Percentiles rank a stretch among this genome's conserved stretches.
Evolutionary conservation across 2,329 filamentous ascomycete species (phyloP).

Genomic region (Colletotrichum sidae): DNA sequence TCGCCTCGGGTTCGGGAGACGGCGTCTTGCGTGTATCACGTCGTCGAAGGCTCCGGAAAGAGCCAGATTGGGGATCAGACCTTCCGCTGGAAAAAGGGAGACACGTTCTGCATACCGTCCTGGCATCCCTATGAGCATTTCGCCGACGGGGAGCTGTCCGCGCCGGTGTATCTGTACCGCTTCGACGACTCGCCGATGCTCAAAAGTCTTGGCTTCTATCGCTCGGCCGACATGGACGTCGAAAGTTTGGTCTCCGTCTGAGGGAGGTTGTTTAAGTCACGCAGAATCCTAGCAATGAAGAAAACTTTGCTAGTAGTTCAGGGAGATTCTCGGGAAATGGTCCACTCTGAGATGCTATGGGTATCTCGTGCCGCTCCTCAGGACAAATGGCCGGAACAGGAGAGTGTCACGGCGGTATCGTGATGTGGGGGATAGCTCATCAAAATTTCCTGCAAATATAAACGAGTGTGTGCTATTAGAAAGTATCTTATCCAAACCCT

Average conservation of each 20-base stretch:
- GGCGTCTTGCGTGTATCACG: slow-evolving; percentile 64
- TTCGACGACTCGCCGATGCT: slow-evolving; percentile 69
- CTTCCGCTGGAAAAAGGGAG: slow-evolving; percentile 59
- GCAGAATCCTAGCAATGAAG: not conserved
- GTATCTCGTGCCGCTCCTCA: too few relatives aligned
- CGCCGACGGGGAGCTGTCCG: slow-evolving; percentile 43
- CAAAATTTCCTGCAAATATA: too few relatives aligned
- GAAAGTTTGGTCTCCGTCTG: slow-evolving; percentile 50
- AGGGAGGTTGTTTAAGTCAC: not conserved
- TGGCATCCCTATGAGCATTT: slow-evolving; percentile 64
- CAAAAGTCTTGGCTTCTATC: slow-evolving; percentile 61
- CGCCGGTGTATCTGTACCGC: slow-evolving; percentile 61
- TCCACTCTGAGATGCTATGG: too few relatives aligned
- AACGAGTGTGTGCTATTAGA: too few relatives aligned
- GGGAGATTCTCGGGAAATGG: too few relatives aligned
- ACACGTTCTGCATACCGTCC: slow-evolving; percentile 66
- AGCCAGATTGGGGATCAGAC: slow-evolving; percentile 51
- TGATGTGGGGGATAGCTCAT: too few relatives aligned
- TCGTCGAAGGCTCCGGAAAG: slow-evolving; percentile 58
- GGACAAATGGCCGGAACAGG: too few relatives aligned
- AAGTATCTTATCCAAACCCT: too few relatives aligned
- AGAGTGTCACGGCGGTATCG: too few relatives aligned
- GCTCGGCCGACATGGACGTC: slow-evolving; percentile 51
- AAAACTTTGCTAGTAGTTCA: too few relatives aligned
- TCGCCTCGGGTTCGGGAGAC: slow-evolving; percentile 60